Base-by-base conservation (phyloP, 495 filamentous ascomycete genomes). In the Talaromyces adpressus region DNA sequence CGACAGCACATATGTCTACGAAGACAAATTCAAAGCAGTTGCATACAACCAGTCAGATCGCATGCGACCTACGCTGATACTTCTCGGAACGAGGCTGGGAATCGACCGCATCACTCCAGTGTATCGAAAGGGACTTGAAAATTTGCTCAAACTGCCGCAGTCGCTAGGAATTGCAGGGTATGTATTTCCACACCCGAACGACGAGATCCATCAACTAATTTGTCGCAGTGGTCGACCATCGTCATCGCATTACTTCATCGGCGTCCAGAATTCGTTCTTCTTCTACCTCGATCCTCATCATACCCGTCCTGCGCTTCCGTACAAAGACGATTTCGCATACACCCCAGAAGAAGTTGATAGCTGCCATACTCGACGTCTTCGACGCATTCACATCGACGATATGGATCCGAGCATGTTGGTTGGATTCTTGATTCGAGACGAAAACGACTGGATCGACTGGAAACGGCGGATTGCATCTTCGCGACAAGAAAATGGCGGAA, bases 351-450 rank as follows among this genome's bases (percentile, higher is more conserved):
- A 97, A 39, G 65, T 96, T 12, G 86, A 89, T 67, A 88, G 86
- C 2, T 97, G 91, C 70, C 93, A 99, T 72, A 97, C 92, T 3
- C 83, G 89, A 54, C 85, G 95, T 36, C 69, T 98, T 20, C 85
- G 94, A 32, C 81, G 91, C 51, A 79, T 99, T 29, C 88, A 92
- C 62, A 81, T 98, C 36, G 85, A 86, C 63, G 94, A 98, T 62
- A 93, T 98, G 92, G 95, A 99, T 69, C 95, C 95, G 7, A 97
- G 93, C 73, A 99, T 99, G 95, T 78, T 99, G 30, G 90, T 99
- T 61, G 95, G 89, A n/a, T 98, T 99, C 68, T 77, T 99, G 5
- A 92, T 99, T 63, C 81, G 80, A 32, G 82, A 91, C 66, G 87
- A 91, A 65, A 81, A 85, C 25, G 95, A 98, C 63, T 99, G 95